Conservation (phyloP, 805 yeast genomes). For the Hanseniaspora guilliermondii region DNA sequence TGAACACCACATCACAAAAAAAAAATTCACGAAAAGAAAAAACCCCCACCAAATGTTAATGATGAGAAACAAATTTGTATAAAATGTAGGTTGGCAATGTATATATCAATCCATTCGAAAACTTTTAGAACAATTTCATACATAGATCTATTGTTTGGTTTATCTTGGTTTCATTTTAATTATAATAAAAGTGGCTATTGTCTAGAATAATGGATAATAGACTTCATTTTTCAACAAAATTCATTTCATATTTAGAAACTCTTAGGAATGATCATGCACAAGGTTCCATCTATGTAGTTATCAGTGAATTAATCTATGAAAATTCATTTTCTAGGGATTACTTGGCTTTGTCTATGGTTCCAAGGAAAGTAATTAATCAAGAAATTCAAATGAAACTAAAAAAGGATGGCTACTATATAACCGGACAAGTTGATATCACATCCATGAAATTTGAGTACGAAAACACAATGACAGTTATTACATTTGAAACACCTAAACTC, state of each 20-base stretch:
- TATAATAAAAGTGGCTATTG: too few species aligned
- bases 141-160: too few species aligned
- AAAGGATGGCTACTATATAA: constrained; percentile 7
- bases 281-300: not conserved
- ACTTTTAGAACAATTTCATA: too few species aligned
- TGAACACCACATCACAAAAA: too few species aligned
- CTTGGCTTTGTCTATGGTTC: not conserved
- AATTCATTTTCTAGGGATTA: not conserved
- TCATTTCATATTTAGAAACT: not conserved
- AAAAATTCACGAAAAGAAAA: too few species aligned
- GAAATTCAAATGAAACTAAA: constrained; percentile 13
- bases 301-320: not conserved
- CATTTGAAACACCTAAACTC: constrained; percentile 63
- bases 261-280: not conserved
- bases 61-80: too few species aligned
- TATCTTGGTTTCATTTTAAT: too few species aligned
- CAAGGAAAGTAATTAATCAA: not conserved
- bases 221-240: not conserved
- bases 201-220: not conserved
- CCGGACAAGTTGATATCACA: not conserved
- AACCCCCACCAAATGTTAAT: too few species aligned
- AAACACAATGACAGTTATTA: constrained; percentile 27
- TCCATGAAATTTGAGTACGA: not conserved
- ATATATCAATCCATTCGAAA: too few species aligned
- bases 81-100: too few species aligned